These are phyloP conservation scores for Vaccinium macrocarpon DNA, from an alignment of 148 eudicot species.

Conservation along the genomic window DNA sequence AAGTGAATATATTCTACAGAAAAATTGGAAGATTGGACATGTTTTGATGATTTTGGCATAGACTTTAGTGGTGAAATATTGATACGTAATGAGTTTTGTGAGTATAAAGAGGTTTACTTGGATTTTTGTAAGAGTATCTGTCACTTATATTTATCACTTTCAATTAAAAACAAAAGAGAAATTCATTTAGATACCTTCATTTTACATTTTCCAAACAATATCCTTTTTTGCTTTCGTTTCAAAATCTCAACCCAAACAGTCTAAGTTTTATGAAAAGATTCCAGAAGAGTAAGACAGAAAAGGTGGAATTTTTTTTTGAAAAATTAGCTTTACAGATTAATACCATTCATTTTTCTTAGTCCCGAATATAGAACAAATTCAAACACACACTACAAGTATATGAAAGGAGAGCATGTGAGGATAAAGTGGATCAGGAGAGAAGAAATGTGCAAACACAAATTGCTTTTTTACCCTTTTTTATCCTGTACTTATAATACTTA, in stretches of 20 bases:
- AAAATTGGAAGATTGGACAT: neutral
- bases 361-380: neutral
- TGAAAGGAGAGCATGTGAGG: neutral
- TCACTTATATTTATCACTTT: neutral
- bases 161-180: neutral
- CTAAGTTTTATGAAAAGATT: neutral
- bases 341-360: neutral
- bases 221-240: neutral
- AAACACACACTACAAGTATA: neutral
- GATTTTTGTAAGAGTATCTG: neutral
- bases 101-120: neutral
- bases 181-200: neutral
- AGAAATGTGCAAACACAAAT: constrained; percentile 11
- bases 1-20: neutral
- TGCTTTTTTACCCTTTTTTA: constrained; percentile 4
- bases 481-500: neutral
- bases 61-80: neutral
- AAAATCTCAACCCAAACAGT: neutral
- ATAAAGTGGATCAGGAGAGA: neutral
- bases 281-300: neutral
- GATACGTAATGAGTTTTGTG: neutral
- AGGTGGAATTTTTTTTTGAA: neutral
- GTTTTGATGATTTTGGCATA: neutral
- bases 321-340: neutral
- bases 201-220: neutral